phyloP scores from a whole-genome alignment of 2,329 filamentous ascomycete species.

The Verticillium nubilum region DNA sequence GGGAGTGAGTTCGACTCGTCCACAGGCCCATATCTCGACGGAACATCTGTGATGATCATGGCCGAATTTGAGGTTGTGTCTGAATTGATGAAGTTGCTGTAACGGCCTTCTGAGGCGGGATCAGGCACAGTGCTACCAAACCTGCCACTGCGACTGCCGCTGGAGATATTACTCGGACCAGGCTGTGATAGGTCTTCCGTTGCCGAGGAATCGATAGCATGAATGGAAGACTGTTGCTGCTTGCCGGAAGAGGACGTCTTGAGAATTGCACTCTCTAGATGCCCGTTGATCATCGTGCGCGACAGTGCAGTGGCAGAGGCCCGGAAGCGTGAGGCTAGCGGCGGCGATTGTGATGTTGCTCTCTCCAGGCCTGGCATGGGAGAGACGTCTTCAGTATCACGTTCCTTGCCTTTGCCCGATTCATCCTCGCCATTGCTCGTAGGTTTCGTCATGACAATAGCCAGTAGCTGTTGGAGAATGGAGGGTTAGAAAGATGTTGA shows the following conservation, averaged over 20 bases:
- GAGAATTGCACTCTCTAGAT: background rate
- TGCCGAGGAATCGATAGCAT: background rate
- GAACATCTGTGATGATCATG: background rate
- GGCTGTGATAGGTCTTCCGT: background rate
- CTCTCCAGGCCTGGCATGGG: too few species aligned
- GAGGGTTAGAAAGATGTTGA: background rate
- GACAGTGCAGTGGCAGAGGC: background rate
- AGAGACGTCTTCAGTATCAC: background rate
- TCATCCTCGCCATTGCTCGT: background rate
- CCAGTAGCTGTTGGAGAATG: background rate
- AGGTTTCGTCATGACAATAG: background rate
- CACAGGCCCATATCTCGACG: background rate
- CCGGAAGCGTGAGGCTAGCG: background rate
- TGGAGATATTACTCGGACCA: too few species aligned
- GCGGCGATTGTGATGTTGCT: background rate
- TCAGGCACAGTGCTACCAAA: background rate
- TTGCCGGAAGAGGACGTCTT: background rate
- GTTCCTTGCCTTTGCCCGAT: background rate
- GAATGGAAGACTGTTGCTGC: background rate
- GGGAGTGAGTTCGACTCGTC: background rate
- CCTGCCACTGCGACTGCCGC: background rate
- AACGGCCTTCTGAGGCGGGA: conserved; percentile 11
- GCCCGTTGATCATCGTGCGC: background rate
- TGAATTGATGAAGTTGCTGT: conserved; percentile 1
- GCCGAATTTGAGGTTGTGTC: background rate